Base-by-base conservation (phyloP, 169 alveolate genomes). In the Cryptosporidium viatorum region DNA sequence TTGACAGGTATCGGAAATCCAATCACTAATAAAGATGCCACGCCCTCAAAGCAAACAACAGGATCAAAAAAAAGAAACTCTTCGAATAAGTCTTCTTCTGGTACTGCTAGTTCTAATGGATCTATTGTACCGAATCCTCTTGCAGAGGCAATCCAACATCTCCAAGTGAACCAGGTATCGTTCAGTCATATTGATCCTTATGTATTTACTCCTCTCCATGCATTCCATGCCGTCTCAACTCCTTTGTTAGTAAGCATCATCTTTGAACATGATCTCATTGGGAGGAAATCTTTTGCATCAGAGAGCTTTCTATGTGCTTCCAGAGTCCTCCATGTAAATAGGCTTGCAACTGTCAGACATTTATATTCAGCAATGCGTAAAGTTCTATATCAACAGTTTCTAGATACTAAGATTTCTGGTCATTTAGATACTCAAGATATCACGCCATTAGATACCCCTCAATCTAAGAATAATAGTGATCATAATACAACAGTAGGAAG, bases 291-390 rank as follows among this genome's bases (percentile, higher is more conserved):
- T 7, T 73, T 73, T 73, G 86, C 65, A 21, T 73, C 86, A 1
- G 86, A 73, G 43, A 73, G 86, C 23, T 31, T 23, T 3, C 29
- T 73, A 31, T 73, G 71, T 58, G 86, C 86, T 21, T 55, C 71
- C 18, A 50, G 71, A 39, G 71, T 73, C 33, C 70, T 73, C 1
- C 70, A 73, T 73, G 86, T 73, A 0, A 73, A 73, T 33, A 73
- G 86, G 39, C 86, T 73, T 1, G 86, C 86, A 10, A 73, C 86
- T 3, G 86, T 73, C 9, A 52, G 71, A 35, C 86, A 73, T 37
- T 33, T 73, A 16, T 73, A 73, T 6, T 23, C 41, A 2, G 70
- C 86, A 29, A 73, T 73, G 33, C 23, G 86, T 26, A 73, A 73
- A 41, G 48, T 73, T 12, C 43, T 73, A 1, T 73, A 73, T 73